Evolutionary conservation across 2,329 filamentous ascomycete species (phyloP), one percentile per base, ranked within the genome.

Genomic region (Falciphora oryzae): DNA sequence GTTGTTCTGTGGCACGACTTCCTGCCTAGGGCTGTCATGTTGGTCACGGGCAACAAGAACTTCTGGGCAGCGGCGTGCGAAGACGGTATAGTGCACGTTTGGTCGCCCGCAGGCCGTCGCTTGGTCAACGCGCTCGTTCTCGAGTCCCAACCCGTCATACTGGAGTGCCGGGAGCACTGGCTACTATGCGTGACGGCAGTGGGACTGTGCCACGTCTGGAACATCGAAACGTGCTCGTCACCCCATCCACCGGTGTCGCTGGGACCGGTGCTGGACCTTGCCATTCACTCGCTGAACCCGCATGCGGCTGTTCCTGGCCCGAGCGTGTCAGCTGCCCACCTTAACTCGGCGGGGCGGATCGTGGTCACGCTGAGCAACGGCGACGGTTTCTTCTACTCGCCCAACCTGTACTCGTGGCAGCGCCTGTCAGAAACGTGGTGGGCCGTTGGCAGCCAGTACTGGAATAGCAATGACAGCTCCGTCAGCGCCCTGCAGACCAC

Each of bases 381-480:
- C 27, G 94, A 99, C 71, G 95, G 95, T 1, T 99, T 93, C 76
- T 89, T 89, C 63, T 99, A 99, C 76, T 91, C 91, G 1, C 85
- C 90, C 0, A 83, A 84, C 25, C 91, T 99, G 89, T 94, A 88
- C 75, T 86, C 88, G 10, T 99, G 95, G 95, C 94, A 98, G 76
- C 88, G 93, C 13, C 82, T 99, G n/a, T 96, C 93, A 2, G 96
- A 99, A 74, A 85, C 92, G 2, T 99, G 95, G 95, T 99, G 95
- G 93, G 94, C 94, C 0, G 93, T 98, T 0, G 93, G 93, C 25
- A 96, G 92, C 70, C 95, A 99, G 74, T 99, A 99, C 75, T 99
- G 95, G 96, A 98, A 99, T 76, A 96, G 93, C 0, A 96, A 93
- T 63, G 95, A 97, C 72, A 93, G 92, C 1, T 93, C 93, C 0